Percentiles rank a stretch among this genome's conserved stretches.
Conservation (phyloP, 2,329 filamentous ascomycete genomes). For the Massarina eburnea region DNA sequence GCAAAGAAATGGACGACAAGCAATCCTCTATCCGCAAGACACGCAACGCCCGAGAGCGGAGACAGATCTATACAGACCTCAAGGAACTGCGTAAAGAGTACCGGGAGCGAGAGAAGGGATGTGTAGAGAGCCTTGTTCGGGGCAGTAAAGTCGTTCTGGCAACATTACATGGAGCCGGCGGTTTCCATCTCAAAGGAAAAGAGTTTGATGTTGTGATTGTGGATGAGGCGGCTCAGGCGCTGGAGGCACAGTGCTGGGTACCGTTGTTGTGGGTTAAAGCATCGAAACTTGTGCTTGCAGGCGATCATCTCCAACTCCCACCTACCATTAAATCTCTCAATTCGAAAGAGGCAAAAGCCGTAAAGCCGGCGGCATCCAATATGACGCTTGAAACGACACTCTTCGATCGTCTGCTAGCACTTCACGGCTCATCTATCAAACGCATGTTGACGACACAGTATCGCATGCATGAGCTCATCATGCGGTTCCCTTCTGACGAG, state of each 20-base stretch:
- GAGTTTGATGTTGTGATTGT: constrained; percentile 92
- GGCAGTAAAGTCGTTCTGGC: constrained; percentile 86
- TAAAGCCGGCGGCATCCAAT: constrained; percentile 30
- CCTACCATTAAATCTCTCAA: constrained; percentile 86
- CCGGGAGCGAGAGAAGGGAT: constrained; percentile 78
- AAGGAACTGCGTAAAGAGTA: constrained; percentile 87
- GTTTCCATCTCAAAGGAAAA: constrained; percentile 76
- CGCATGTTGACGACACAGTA: constrained; percentile 96
- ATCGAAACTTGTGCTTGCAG: constrained; percentile 84
- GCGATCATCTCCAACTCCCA: constrained; percentile 90
- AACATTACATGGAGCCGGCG: constrained; percentile 89
- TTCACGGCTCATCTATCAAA: constrained; percentile 85
- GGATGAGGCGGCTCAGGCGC: constrained; percentile 91
- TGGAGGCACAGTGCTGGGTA: constrained; percentile 98
- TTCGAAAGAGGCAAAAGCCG: constrained; percentile 40
- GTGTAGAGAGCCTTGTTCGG: constrained; percentile 72
- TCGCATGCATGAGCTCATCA: constrained; percentile 95
- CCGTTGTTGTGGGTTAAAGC: constrained; percentile 71
- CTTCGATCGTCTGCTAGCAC: constrained; percentile 80
- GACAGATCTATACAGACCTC: constrained; percentile 80
- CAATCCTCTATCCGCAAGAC: constrained; percentile 88
- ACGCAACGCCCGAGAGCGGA: constrained; percentile 74
- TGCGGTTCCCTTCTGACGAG: constrained; percentile 88
- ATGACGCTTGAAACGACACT: constrained; percentile 82
- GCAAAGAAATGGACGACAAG: constrained; percentile 89